Percentiles rank a stretch among this genome's conserved stretches.
phyloP scores from a whole-genome alignment of 345 rosid species.

The Eucalyptus rudis region DNA sequence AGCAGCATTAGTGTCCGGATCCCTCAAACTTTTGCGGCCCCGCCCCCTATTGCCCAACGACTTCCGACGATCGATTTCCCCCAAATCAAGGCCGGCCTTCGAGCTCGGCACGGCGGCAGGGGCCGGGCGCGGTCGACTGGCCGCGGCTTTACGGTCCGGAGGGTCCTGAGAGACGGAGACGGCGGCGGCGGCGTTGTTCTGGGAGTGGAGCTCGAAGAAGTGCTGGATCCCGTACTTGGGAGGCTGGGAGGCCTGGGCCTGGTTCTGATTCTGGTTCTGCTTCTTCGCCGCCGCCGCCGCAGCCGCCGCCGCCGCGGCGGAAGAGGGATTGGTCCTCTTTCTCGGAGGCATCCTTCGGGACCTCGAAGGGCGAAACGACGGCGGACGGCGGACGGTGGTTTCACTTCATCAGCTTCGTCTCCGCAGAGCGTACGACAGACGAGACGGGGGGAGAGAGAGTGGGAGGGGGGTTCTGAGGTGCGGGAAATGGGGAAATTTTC shows the following conservation, averaged over 20 bases:
- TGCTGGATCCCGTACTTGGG: conserved; percentile 68
- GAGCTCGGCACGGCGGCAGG: neutral
- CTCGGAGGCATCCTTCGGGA: neutral
- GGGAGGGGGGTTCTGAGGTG: neutral
- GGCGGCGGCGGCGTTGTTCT: conserved; percentile 9
- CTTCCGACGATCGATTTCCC: neutral
- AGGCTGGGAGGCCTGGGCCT: conserved; percentile 19
- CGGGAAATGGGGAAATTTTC: neutral
- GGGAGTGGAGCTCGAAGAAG: conserved; percentile 72
- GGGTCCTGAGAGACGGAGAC: conserved; percentile 2
- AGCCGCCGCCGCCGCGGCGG: conserved; percentile 8
- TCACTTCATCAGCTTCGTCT: neutral
- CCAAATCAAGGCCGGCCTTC: neutral
- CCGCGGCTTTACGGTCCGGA: neutral
- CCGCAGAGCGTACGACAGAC: neutral
- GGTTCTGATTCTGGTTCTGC: conserved; percentile 2
- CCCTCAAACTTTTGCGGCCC: neutral
- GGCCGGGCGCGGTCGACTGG: neutral
- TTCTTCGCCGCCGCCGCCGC: conserved; percentile 13
- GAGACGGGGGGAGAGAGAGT: neutral
- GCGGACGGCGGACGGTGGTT: neutral
- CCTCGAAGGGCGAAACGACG: neutral
- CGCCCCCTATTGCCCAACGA: neutral
- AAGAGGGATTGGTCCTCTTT: neutral
- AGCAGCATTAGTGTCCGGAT: neutral